These are phyloP conservation scores for Mrakia hoshinonis DNA, from an alignment of 768 basidiomycete genomes.

Conservation along the genomic window DNA sequence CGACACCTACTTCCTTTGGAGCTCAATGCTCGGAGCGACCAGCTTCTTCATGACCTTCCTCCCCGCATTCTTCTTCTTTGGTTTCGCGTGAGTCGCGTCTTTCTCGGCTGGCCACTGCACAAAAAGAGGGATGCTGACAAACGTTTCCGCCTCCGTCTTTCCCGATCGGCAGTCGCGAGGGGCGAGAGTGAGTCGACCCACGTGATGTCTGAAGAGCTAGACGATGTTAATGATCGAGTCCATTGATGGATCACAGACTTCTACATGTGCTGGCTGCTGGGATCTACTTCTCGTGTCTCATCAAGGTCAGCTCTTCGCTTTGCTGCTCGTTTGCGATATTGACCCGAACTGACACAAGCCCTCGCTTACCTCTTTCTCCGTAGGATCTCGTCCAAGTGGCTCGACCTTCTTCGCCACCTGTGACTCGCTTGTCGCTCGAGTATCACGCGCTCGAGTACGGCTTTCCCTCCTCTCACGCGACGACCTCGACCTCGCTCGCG, in stretches of 20 bases:
- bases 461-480: conserved; percentile 90
- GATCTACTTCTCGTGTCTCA: conserved; percentile 74
- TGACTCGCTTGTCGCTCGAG: conserved; percentile 57
- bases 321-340: neutral
- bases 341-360: neutral
- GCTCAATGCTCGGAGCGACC: conserved; percentile 28
- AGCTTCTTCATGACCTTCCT: conserved; percentile 81
- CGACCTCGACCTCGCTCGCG: conserved; percentile 76
- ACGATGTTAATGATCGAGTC: neutral
- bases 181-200: conserved; percentile 6
- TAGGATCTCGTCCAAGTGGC: conserved; percentile 83
- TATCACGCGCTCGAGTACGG: conserved; percentile 47
- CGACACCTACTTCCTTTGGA: conserved; percentile 24
- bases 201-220: neutral
- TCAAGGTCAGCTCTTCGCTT: conserved; percentile 43
- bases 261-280: conserved; percentile 64
- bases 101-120: neutral
- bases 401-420: conserved; percentile 80
- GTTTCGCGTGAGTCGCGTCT: conserved; percentile 58
- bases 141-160: neutral
- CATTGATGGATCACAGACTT: conserved; percentile 37
- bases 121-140: neutral
- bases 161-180: conserved; percentile 3
- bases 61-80: conserved; percentile 83
- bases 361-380: conserved; percentile 36